Percentiles rank a stretch among this genome's conserved stretches.
Evolutionary conservation across 148 eudicot species (phyloP).

Genomic region (Amaranthus palmeri): DNA sequence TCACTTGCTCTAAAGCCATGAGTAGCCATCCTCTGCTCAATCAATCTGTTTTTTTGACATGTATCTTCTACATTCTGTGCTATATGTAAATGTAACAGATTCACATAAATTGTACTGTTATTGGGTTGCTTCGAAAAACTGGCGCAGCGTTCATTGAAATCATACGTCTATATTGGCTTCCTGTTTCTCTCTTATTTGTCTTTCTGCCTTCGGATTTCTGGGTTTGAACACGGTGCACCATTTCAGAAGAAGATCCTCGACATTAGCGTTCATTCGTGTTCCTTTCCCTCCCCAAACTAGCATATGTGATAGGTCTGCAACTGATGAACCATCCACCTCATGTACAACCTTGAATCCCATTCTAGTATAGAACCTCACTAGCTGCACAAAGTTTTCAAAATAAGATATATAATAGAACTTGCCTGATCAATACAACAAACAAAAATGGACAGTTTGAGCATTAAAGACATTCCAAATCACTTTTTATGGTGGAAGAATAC

Average conservation of each 20-base stretch:
- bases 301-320: constrained; percentile 63
- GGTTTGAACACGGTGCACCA: constrained; percentile 69
- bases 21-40: constrained; percentile 7
- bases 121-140: not conserved
- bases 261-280: constrained; percentile 80
- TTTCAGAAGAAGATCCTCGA: constrained; percentile 54
- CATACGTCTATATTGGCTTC: not conserved
- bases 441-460: no score
- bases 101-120: not conserved
- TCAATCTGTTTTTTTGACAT: not conserved
- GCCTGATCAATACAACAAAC: no score
- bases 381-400: constrained; percentile 39
- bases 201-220: not conserved
- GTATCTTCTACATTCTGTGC: not conserved
- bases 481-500: no score
- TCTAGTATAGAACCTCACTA: constrained; percentile 73
- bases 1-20: constrained; percentile 78
- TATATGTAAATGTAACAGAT: not conserved
- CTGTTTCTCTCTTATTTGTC: not conserved
- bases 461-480: no score
- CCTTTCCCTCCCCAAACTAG: constrained; percentile 92
- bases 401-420: no score
- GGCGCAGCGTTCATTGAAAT: not conserved
- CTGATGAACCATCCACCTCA: constrained; percentile 67
- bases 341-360: constrained; percentile 76